Percentiles rank a stretch among this genome's conserved stretches.
phyloP scores from a whole-genome alignment of 768 basidiomycete species.

The Termitomyces sp. region DNA sequence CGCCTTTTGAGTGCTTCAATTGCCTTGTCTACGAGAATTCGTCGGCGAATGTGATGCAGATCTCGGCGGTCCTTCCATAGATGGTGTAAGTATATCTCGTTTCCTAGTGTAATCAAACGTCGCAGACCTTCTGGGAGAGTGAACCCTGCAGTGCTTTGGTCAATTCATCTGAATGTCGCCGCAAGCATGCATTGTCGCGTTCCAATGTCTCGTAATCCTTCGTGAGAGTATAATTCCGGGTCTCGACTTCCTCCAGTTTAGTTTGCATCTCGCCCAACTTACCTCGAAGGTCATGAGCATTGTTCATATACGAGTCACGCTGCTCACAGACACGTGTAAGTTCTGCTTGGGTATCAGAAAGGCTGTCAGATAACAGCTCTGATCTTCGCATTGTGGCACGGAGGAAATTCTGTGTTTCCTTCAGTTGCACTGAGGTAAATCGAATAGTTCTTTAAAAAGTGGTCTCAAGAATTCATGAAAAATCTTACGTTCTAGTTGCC shows the following conservation, averaged over 20 bases:
- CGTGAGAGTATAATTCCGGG: neutral
- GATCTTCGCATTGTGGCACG: neutral
- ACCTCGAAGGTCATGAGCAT: neutral
- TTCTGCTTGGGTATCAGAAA: neutral
- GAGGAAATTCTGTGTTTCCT: neutral
- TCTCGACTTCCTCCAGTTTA: constrained; percentile 4
- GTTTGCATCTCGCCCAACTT: neutral
- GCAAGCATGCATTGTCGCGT: constrained; percentile 5
- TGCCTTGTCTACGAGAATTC: constrained; percentile 5
- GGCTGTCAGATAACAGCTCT: neutral
- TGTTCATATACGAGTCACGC: neutral
- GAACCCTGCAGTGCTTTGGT: neutral
- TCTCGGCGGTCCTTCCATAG: constrained; percentile 2
- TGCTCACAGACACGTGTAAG: neutral
- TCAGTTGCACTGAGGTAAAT: neutral
- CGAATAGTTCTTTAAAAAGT: neutral
- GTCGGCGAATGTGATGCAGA: constrained; percentile 5
- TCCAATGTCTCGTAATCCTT: constrained; percentile 4
- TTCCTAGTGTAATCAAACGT: neutral
- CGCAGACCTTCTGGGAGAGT: neutral
- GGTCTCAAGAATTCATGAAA: neutral
- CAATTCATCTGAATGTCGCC: neutral
- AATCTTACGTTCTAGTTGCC: constrained; percentile 1
- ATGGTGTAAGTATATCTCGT: neutral
- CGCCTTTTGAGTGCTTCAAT: constrained; percentile 1